Base-by-base conservation (phyloP, 345 rosid species). In the Erucastrum elatum region DNA sequence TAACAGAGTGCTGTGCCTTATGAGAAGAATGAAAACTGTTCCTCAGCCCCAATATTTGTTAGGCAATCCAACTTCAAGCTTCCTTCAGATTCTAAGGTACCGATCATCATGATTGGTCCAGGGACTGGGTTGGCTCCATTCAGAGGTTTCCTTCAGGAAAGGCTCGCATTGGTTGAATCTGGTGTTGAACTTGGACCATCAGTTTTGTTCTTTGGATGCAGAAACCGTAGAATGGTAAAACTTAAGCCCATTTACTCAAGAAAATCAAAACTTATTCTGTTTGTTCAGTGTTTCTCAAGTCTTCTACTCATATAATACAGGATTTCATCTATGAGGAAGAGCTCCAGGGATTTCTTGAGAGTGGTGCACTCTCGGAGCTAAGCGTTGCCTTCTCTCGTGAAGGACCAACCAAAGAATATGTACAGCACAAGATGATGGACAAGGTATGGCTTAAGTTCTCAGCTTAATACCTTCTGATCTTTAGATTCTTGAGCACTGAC, bases 101-200 rank as follows among this genome's bases (percentile, higher is more conserved):
- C 98, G 30, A 80, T 96, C 75, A 85, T 96, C 75, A 93, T 96
- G 97, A 85, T 96, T 80, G 98, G 98, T 78, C 98, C 98, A 67
- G 98, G 98, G 62, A 92, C 98, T 69, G 99, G 99, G 31, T 85
- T 91, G 79, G 98, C 99, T 85, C 99, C 98, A 62, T 96, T 96
- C 82, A 87, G 99, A 83, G 99, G 98, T 58, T 96, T 96, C 85
- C 90, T 93, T 76, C 99, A 93, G 90, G 99, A 91, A 87, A 88
- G 98, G 72, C 84, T 87, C 30, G 90, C 91, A 6, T 72, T 86
- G 68, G 88, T 89, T 77, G 94, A 90, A 79, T 84, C 86, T 70
- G 97, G 97, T 71, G 82, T 86, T 17, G 94, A 91, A 71, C 84
- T 96, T 44, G 99, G 99, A 63, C 86, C 90, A 26, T 86, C 98